Evolutionary conservation across 2,329 filamentous ascomycete genomes (phyloP).

Genomic region (Stachybotrys echinatus): DNA sequence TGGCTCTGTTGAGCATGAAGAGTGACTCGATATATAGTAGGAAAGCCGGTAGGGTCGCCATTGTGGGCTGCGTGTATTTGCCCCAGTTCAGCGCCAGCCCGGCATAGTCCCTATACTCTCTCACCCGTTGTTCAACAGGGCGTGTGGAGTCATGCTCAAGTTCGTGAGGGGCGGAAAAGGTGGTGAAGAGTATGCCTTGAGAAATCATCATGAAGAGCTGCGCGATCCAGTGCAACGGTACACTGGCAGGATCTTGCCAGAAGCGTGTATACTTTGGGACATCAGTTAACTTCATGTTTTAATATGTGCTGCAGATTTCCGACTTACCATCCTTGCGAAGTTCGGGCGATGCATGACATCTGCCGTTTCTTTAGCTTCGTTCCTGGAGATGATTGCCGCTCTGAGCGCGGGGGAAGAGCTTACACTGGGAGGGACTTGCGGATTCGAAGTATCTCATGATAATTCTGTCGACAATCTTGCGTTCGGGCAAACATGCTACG

Average conservation of each 20-base stretch:
- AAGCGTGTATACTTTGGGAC: constrained; percentile 41
- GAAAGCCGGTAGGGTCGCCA: constrained; percentile 43
- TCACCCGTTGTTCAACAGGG: constrained; percentile 38
- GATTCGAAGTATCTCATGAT: constrained; percentile 50
- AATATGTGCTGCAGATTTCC: background rate
- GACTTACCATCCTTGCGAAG: constrained; percentile 38
- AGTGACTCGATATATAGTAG: constrained; percentile 48
- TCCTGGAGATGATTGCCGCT: too few species aligned
- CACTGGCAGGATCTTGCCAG: constrained; percentile 34
- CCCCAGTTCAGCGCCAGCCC: constrained; percentile 46
- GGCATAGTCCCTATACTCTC: constrained; percentile 41
- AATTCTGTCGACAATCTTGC: constrained; percentile 40
- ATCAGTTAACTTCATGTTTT: constrained; percentile 1
- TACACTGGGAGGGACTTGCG: constrained; percentile 46
- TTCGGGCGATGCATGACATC: constrained; percentile 49
- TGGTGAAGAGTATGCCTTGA: constrained; percentile 39
- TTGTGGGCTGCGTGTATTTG: constrained; percentile 44
- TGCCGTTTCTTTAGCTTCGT: constrained; percentile 17
- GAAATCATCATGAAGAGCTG: constrained; percentile 43
- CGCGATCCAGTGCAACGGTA: constrained; percentile 42
- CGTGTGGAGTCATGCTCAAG: constrained; percentile 32
- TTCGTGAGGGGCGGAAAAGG: constrained; percentile 37
- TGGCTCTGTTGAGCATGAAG: constrained; percentile 44
- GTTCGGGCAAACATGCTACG: constrained; percentile 41
- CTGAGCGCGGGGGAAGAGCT: constrained; percentile 13